These are phyloP conservation scores for Pseudoneurospora amorphoporcata DNA, from an alignment of 495 filamentous ascomycete species.

Conservation along the genomic window DNA sequence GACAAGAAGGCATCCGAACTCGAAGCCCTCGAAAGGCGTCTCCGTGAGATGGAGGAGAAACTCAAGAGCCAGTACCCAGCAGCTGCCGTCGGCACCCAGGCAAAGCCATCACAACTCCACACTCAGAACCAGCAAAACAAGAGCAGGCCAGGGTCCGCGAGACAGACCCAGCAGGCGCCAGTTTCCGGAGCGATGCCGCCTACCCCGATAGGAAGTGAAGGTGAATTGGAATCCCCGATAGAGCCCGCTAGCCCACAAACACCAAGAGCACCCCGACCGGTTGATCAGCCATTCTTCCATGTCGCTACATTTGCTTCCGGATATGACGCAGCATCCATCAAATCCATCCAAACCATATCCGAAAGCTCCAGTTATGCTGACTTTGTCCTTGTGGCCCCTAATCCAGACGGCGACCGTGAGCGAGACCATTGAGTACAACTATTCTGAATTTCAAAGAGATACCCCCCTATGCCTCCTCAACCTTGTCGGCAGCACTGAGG, in stretches of 20 bases:
- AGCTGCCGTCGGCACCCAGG: slow-evolving; percentile 1
- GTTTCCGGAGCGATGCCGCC: slow-evolving; percentile 42
- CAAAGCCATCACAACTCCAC: background rate
- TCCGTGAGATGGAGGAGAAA: slow-evolving; percentile 75
- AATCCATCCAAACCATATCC: slow-evolving; percentile 13
- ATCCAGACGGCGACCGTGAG: slow-evolving; percentile 31
- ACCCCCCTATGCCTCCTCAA: background rate
- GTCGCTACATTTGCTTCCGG: background rate
- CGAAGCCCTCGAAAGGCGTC: slow-evolving; percentile 69
- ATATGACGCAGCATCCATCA: slow-evolving; percentile 16
- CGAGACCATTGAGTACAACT: slow-evolving; percentile 13
- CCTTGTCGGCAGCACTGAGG: background rate
- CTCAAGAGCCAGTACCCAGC: slow-evolving; percentile 41
- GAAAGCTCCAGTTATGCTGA: slow-evolving; percentile 22
- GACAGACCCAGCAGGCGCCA: slow-evolving; percentile 30
- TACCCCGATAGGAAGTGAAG: slow-evolving; percentile 48
- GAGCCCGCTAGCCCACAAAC: slow-evolving; percentile 5
- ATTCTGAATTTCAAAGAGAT: background rate
- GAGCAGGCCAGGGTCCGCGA: slow-evolving; percentile 33
- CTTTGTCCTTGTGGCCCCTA: slow-evolving; percentile 19
- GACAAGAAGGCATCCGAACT: slow-evolving; percentile 68
- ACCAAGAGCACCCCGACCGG: background rate
- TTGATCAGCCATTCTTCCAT: background rate
- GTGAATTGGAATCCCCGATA: slow-evolving; percentile 35
- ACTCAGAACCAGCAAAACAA: slow-evolving; percentile 17